Percentiles rank a stretch among this genome's conserved stretches.
These are phyloP conservation scores for Polyporus arcularius DNA, from an alignment of 768 basidiomycete species.

Conservation along the genomic window DNA sequence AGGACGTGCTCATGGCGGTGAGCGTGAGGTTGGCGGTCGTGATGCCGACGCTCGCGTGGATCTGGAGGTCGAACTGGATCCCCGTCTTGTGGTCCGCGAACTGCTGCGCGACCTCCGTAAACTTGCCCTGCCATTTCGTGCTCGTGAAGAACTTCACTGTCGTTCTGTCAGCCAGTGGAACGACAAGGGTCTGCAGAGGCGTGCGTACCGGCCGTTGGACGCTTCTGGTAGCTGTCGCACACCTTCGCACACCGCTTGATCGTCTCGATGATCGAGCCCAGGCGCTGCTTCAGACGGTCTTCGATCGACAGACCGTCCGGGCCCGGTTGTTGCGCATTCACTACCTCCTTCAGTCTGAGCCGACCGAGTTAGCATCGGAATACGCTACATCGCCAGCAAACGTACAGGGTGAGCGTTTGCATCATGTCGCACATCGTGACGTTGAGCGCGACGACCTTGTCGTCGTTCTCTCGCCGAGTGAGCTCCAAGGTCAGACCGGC, in stretches of 20 bases:
- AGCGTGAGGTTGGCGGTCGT: conserved; percentile 12
- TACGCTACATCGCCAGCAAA: conserved; percentile 10
- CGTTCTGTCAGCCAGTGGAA: background rate
- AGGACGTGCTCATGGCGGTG: background rate
- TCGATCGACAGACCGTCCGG: conserved; percentile 35
- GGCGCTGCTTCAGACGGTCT: conserved; percentile 34
- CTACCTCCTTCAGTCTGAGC: conserved; percentile 33
- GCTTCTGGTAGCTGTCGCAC: conserved; percentile 36
- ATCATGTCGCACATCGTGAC: conserved; percentile 55
- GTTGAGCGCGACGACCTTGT: conserved; percentile 46
- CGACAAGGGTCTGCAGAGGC: background rate
- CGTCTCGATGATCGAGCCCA: conserved; percentile 27
- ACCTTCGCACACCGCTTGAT: conserved; percentile 34
- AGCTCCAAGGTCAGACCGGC: conserved; percentile 48
- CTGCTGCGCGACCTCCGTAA: conserved; percentile 7
- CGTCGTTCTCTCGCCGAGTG: conserved; percentile 51
- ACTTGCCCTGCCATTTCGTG: conserved; percentile 30
- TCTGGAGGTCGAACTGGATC: conserved; percentile 30
- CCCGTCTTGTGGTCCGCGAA: conserved; percentile 28
- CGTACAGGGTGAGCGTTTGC: conserved; percentile 43
- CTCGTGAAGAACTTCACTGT: conserved; percentile 30
- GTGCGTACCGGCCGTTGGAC: conserved; percentile 22
- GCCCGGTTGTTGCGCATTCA: conserved; percentile 28
- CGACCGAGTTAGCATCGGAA: too few species aligned
- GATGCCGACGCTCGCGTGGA: conserved; percentile 29